These are phyloP conservation scores for Pseudogymnoascus pannorum DNA, from an alignment of 2,329 filamentous ascomycete genomes.

Conservation along the genomic window DNA sequence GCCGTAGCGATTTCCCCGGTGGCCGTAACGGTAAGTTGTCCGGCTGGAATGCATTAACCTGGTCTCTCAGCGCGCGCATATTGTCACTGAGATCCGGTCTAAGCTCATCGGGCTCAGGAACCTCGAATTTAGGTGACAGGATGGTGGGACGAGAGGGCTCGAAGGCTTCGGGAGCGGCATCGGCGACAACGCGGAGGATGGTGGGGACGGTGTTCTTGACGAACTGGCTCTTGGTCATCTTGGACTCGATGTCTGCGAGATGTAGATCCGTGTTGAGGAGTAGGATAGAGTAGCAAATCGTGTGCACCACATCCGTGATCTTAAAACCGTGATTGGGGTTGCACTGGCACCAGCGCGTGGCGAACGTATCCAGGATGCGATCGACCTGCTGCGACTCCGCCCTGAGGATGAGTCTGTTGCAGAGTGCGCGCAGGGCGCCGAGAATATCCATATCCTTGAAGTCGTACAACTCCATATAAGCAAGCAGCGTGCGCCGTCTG, in stretches of 20 bases:
- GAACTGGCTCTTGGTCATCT: slow-evolving; percentile 93
- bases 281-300: slow-evolving; percentile 92
- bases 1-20: slow-evolving; percentile 20
- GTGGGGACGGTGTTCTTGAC: slow-evolving; percentile 95
- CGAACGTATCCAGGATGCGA: slow-evolving; percentile 83
- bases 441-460: slow-evolving; percentile 78
- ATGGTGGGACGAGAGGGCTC: slow-evolving; percentile 45
- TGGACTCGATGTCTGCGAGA: slow-evolving; percentile 86
- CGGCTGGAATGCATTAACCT: not conserved
- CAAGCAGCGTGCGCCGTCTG: slow-evolving; percentile 52
- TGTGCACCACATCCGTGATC: slow-evolving; percentile 88
- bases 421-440: slow-evolving; percentile 69
- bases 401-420: slow-evolving; percentile 71
- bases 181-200: slow-evolving; percentile 66
- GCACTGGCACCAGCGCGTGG: slow-evolving; percentile 85
- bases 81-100: slow-evolving; percentile 8
- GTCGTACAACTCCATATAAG: slow-evolving; percentile 91
- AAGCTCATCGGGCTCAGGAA: slow-evolving; percentile 18
- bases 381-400: slow-evolving; percentile 97
- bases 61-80: not conserved
- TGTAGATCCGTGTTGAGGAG: slow-evolving; percentile 95
- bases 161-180: slow-evolving; percentile 62
- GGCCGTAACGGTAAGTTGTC: not conserved
- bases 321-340: slow-evolving; percentile 94
- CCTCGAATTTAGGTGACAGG: slow-evolving; percentile 29